Percentiles rank a stretch among this genome's conserved stretches.
These are phyloP conservation scores for Akanthomyces muscarius DNA, from an alignment of 2,329 filamentous ascomycete genomes.

Conservation along the genomic window DNA sequence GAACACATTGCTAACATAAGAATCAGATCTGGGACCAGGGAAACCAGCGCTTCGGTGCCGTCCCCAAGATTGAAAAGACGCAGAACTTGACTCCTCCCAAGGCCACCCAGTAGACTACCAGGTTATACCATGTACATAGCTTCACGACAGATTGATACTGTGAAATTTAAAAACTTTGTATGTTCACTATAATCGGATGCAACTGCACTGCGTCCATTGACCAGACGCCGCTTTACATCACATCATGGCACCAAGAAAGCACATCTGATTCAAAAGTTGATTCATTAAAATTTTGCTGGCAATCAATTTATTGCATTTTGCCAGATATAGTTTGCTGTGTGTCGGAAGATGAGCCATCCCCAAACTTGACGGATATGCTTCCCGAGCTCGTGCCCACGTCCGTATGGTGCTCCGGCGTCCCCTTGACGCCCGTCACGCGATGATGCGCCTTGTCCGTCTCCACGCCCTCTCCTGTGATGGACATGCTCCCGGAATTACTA, in stretches of 20 bases:
- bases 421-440: slow-evolving; percentile 2
- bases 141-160: not conserved
- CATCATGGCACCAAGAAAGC: too few species aligned
- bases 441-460: not conserved
- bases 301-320: too few species aligned
- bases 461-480: not conserved
- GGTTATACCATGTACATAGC: not conserved
- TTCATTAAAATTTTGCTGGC: too few species aligned
- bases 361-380: slow-evolving; percentile 2
- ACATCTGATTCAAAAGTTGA: too few species aligned
- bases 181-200: too few species aligned
- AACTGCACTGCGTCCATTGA: too few species aligned
- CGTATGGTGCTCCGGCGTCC: not conserved
- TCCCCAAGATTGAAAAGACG: slow-evolving; percentile 16
- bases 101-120: not conserved
- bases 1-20: too few species aligned
- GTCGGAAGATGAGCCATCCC: too few species aligned
- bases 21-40: slow-evolving; percentile 13
- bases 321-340: too few species aligned
- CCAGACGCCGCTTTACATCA: too few species aligned
- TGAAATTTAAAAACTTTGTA: not conserved
- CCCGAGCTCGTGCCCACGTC: slow-evolving; percentile 1
- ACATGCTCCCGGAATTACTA: not conserved
- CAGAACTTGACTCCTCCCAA: slow-evolving; percentile 13
- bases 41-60: slow-evolving; percentile 55